These are phyloP conservation scores for Musa beccarii DNA, from an alignment of 176 grass and related monocot genomes.

Conservation along the genomic window DNA sequence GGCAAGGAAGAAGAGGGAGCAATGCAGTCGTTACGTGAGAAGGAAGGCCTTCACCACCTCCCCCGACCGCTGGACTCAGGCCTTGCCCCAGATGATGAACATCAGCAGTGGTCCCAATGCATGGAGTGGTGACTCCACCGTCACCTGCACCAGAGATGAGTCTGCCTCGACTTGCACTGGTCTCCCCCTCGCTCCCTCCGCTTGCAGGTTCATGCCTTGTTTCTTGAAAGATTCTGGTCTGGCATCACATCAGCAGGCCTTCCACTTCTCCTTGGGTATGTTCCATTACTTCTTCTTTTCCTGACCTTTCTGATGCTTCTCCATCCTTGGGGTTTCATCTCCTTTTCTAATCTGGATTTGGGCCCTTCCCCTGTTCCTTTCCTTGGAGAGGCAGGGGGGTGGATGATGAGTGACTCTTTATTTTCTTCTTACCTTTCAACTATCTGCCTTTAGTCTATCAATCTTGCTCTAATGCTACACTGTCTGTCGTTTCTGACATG, in stretches of 20 bases:
- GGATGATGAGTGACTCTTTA: not conserved
- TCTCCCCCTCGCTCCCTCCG: too few relatives aligned
- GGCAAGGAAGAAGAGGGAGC: conserved; percentile 13
- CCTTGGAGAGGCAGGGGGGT: too few relatives aligned
- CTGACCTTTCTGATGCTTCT: too few relatives aligned
- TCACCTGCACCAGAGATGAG: not conserved
- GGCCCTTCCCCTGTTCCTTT: too few relatives aligned
- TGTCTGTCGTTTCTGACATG: too few relatives aligned
- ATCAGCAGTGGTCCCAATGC: not conserved
- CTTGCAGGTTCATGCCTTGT: too few relatives aligned
- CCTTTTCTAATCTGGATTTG: too few relatives aligned
- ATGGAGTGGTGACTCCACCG: conserved; percentile 17
- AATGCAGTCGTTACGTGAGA: conserved; percentile 1
- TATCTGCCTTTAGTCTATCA: too few relatives aligned
- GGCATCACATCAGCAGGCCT: not conserved
- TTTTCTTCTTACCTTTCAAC: not conserved
- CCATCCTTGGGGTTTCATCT: too few relatives aligned
- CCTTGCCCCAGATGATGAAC: not conserved
- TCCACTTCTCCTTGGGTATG: conserved; percentile 15
- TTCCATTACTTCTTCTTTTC: not conserved
- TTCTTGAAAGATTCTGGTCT: not conserved
- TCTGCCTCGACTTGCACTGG: not conserved
- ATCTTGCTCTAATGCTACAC: too few relatives aligned
- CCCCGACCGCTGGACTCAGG: too few relatives aligned
- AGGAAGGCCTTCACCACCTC: not conserved